Base-by-base conservation (phyloP, 352 stramenopile genomes). In the Globisporangium middletonii region DNA sequence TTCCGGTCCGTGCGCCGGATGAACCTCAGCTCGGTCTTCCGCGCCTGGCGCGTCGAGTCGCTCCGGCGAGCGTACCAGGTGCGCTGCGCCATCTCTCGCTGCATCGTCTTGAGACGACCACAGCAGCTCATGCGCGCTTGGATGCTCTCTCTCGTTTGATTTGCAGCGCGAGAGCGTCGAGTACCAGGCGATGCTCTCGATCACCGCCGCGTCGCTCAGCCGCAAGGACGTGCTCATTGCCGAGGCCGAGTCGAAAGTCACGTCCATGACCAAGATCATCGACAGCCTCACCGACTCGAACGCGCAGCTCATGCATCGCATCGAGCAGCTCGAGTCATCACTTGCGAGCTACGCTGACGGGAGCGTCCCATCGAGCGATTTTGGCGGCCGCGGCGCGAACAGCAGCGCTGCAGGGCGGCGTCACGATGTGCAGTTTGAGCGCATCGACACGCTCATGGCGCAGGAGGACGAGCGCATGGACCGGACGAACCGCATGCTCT, bases 101-200 rank as follows among this genome's bases (percentile, higher is more conserved):
- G 28, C 43, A 5, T 43, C 13, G 9, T 5, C 53, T 44, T 23
- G 27, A 19, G 3, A 19, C 6, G 11, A 46, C n/a, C 13, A 1
- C 28, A n/a, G 8, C 5, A 13, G 9, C 8, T 48, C 6, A n/a
- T 19, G 12, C 43, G 7, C 30, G 12, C 43, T 48, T 9, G 13
- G 53, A 6, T 8, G 9, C 8, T 16, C 38, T 38, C 13, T 28
- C 49, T n/a, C 0, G 3, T 44, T 15, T 19, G 4, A 12, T 53
- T 38, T 13, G 15, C 41, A 79, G 59, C 77, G 81, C 9, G 80
- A 91, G 57, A 91, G 77, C 35, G 65, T 72, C 38, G 83, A 93
- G 50, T 90, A 89, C 61, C 80, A 93, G 65, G 74, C 77, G n/a
- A 90, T 90, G 78, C 60, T 90, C 19, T 89, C 81, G 0, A 77